Percentiles rank a stretch among this genome's conserved stretches.
Conservation (phyloP, 179 eudicot genomes). For the Patellifolia procumbens region DNA sequence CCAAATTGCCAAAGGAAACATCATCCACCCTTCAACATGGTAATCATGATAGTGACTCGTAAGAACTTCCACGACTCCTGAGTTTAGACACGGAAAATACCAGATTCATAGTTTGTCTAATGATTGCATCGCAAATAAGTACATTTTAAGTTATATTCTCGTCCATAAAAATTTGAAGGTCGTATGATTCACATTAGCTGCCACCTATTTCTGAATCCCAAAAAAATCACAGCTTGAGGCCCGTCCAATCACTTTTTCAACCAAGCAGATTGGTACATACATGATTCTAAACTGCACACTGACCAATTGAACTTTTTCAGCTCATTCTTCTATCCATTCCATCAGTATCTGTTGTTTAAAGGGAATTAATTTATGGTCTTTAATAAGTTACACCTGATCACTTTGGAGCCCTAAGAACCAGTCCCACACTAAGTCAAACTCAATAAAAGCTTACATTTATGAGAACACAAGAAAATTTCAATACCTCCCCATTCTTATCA, state of each 20-base stretch:
- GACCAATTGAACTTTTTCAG: neutral
- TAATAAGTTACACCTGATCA: neutral
- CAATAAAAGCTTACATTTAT: neutral
- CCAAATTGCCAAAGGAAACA: neutral
- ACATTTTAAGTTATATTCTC: neutral
- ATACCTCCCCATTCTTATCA: neutral
- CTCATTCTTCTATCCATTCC: slow-evolving; percentile 8
- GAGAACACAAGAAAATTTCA: neutral
- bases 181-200: neutral
- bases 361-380: neutral
- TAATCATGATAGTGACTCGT: neutral
- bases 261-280: neutral
- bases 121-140: neutral
- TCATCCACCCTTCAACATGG: neutral
- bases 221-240: neutral
- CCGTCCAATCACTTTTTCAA: neutral
- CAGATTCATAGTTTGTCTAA: neutral
- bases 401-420: neutral
- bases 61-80: neutral
- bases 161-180: neutral
- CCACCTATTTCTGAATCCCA: neutral
- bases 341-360: neutral
- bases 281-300: neutral
- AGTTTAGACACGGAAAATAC: neutral
- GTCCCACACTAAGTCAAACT: neutral